phyloP scores from a whole-genome alignment of 495 filamentous ascomycete species.

The Talaromyces borbonicus region DNA sequence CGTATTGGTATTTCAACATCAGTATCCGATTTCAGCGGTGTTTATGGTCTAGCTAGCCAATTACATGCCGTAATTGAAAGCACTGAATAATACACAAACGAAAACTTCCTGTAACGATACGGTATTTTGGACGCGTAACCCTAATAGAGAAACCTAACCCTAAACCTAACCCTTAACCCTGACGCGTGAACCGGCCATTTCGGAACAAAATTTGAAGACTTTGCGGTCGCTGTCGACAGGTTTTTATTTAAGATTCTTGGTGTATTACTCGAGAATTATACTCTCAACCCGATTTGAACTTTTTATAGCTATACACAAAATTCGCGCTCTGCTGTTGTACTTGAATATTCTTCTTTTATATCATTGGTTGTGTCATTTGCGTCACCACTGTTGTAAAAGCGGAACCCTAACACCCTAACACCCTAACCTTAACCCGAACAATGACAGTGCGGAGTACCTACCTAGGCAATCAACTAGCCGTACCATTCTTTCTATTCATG shows the following conservation, averaged over 20 bases:
- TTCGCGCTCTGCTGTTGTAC: too few relatives aligned
- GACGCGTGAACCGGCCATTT: background rate
- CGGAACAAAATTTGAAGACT: background rate
- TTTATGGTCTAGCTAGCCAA: too few relatives aligned
- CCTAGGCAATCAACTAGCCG: background rate
- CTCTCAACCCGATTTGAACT: too few relatives aligned
- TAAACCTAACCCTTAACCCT: slow-evolving; percentile 1
- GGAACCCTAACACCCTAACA: background rate
- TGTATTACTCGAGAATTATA: too few relatives aligned
- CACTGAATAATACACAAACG: too few relatives aligned
- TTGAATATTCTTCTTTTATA: too few relatives aligned
- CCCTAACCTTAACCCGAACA: slow-evolving; percentile 4
- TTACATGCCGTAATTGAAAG: too few relatives aligned
- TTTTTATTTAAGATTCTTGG: background rate
- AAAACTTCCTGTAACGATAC: background rate
- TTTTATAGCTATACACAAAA: too few relatives aligned
- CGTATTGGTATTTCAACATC: background rate
- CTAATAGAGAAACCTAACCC: background rate
- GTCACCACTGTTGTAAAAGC: background rate
- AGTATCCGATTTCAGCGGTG: too few relatives aligned
- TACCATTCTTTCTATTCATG: slow-evolving; percentile 9
- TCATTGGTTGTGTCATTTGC: too few relatives aligned
- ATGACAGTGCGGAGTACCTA: too few relatives aligned
- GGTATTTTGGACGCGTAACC: background rate
- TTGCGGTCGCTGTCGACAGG: background rate